Evolutionary conservation across 1,284 basidiomycete species (phyloP), one percentile per base, ranked within the genome.

Genomic region (Coniophora puteana): DNA sequence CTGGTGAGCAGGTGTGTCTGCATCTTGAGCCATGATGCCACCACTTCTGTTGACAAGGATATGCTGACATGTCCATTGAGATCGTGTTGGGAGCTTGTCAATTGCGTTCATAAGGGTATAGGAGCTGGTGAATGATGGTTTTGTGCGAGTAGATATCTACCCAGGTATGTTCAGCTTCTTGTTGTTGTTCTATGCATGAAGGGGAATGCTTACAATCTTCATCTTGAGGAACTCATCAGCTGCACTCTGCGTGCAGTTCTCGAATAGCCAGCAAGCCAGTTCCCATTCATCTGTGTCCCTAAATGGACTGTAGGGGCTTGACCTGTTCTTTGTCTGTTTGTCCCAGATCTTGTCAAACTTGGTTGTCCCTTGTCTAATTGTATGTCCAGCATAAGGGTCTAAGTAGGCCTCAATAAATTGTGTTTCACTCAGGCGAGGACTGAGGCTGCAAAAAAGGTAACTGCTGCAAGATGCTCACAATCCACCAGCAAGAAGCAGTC

Each of bases 41-140:
- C n/a, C n/a, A n/a, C n/a, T 50, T 0, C 61, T 61, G 17, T 31
- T 36, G 25, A 48, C 11, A 30, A 21, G 26, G 18, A 40, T 24
- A 22, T 21, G 23, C 31, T 34, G 23, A 4, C 16, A 22, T 11
- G 21, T 34, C 38, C 38, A 40, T 23, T 34, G 30, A 8, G 30
- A 14, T 4, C 30, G n/a, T 7, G 1, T 20, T 13, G 23, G 30
- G 14, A 40, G 29, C 28, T 34, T 34, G 34, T 40, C 31, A 3
- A 40, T 24, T 23, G 28, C 20, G 18, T 40, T 32, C 38, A 40
- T 38, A 20, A 38, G 26, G 4, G 6, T 24, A 27, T 38, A 27
- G 4, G 27, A 28, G 26, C 37, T 38, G 6, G 16, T 38, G 25
- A 38, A 40, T 7, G 22, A 40, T 3, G 31, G 22, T 8, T 40